Conservation (phyloP, 768 basidiomycete species). For the Asterophora parasitica region DNA sequence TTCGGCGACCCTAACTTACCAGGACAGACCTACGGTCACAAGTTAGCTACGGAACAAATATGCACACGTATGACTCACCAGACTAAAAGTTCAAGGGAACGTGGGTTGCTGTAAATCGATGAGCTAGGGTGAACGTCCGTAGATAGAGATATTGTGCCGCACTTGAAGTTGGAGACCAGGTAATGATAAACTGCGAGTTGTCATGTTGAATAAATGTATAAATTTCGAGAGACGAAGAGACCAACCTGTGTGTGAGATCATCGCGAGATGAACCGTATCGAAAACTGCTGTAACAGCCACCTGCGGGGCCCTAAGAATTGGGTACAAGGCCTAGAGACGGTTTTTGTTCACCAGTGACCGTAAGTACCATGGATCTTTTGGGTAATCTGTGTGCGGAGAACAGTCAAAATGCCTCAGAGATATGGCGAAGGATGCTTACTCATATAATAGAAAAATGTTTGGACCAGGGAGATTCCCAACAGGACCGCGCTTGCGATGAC, state of each 20-base stretch:
- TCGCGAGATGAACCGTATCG: conserved; percentile 43
- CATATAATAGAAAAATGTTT: conserved; percentile 18
- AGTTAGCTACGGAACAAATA: background rate
- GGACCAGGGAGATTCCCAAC: conserved; percentile 17
- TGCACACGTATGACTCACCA: conserved; percentile 19
- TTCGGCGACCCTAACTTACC: conserved; percentile 21
- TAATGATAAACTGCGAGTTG: conserved; percentile 16
- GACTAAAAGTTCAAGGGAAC: conserved; percentile 18
- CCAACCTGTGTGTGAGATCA: conserved; percentile 44
- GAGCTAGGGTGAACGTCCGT: background rate
- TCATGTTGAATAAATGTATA: background rate
- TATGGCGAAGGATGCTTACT: conserved; percentile 3
- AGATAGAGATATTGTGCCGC: background rate
- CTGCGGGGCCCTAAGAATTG: conserved; percentile 11
- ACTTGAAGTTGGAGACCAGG: conserved; percentile 18
- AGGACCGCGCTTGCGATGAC: conserved; percentile 18
- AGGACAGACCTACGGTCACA: conserved; percentile 31
- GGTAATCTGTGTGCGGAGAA: conserved; percentile 10
- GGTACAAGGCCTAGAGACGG: background rate
- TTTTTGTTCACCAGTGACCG: conserved; percentile 7
- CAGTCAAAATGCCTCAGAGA: no score
- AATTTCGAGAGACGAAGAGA: background rate
- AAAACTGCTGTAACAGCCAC: conserved; percentile 37
- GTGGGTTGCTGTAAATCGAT: conserved; percentile 17
- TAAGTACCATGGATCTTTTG: conserved; percentile 17